Percentiles rank a stretch among this genome's conserved stretches.
phyloP scores from a whole-genome alignment of 805 yeast genomes.

The Yamadazyma nakazawae region DNA sequence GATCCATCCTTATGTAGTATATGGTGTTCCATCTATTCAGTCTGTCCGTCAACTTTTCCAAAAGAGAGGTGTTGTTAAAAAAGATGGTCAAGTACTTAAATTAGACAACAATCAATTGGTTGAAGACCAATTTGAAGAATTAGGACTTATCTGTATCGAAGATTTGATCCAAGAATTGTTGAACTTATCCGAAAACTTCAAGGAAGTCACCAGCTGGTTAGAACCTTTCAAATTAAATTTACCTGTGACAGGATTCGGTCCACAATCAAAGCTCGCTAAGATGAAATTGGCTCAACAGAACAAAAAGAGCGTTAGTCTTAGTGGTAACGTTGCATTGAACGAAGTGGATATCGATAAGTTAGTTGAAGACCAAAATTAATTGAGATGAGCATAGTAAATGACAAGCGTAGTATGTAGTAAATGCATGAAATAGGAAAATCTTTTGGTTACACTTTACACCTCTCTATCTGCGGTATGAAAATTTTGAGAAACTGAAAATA shows the following conservation, averaged over 20 bases:
- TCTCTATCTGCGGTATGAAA: background rate
- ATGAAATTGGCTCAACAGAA: conserved; percentile 53
- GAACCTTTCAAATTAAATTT: conserved; percentile 67
- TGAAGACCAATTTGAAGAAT: conserved; percentile 63
- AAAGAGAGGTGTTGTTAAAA: conserved; percentile 65
- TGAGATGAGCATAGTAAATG: background rate
- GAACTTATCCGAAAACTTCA: conserved; percentile 62
- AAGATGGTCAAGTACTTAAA: conserved; percentile 39
- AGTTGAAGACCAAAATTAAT: conserved; percentile 61
- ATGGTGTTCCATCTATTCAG: conserved; percentile 71
- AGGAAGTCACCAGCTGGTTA: conserved; percentile 56
- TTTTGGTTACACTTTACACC: background rate
- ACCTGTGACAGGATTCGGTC: conserved; percentile 73
- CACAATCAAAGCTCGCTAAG: conserved; percentile 65
- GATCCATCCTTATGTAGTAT: conserved; percentile 67
- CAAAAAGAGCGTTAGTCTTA: conserved; percentile 49
- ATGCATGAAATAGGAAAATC: background rate
- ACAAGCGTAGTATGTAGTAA: background rate
- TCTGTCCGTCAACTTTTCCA: conserved; percentile 72
- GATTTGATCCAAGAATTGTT: conserved; percentile 73
- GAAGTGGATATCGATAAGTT: conserved; percentile 73
- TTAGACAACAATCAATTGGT: conserved; percentile 73
- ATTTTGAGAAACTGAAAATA: background rate
- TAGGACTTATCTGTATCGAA: conserved; percentile 74
- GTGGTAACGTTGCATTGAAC: conserved; percentile 61